A percentile compares a stretch with the other conserved stretches of the same genome.
These are phyloP conservation scores for Balamuthia mandrillaris DNA, from an alignment of 208 protist species.

Conservation along the genomic window DNA sequence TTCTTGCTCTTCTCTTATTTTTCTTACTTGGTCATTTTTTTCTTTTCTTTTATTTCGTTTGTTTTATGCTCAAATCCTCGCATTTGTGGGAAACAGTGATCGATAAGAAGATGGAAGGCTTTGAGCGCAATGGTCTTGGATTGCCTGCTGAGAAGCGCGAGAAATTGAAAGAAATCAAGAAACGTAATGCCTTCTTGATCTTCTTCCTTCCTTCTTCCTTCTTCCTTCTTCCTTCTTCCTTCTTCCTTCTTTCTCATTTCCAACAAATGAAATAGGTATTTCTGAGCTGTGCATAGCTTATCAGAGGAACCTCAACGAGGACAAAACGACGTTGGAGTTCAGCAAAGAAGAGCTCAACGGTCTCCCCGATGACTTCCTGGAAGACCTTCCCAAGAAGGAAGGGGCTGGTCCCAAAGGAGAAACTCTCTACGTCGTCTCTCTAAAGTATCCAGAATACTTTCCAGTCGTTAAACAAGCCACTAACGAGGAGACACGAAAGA, in stretches of 20 bases:
- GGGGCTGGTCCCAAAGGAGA: too few species aligned
- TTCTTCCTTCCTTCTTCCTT: not conserved
- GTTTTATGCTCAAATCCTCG: not conserved
- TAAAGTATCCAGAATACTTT: constrained; percentile 60
- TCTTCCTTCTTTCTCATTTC: not conserved
- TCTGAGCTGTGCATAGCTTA: not conserved
- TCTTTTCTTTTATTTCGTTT: not conserved
- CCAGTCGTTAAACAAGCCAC: constrained; percentile 57
- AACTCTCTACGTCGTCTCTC: constrained; percentile 29
- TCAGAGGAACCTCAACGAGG: constrained; percentile 59
- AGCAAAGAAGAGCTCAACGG: constrained; percentile 41
- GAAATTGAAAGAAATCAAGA: constrained; percentile 5
- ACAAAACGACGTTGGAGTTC: constrained; percentile 60
- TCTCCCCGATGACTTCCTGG: constrained; percentile 38
- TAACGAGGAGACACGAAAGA: constrained; percentile 43
- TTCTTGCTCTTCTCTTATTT: not conserved
- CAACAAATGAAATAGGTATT: not conserved
- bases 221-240: not conserved
- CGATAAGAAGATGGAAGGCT: not conserved
- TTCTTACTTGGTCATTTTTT: not conserved
- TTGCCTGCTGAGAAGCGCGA: constrained; percentile 16
- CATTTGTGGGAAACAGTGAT: not conserved
- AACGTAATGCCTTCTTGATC: not conserved
- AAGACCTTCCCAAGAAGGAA: not conserved
- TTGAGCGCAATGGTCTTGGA: not conserved